Percentiles rank a stretch among this genome's conserved stretches.
phyloP scores from a whole-genome alignment of 2,329 filamentous ascomycete species.

The Gyromitra esculenta region DNA sequence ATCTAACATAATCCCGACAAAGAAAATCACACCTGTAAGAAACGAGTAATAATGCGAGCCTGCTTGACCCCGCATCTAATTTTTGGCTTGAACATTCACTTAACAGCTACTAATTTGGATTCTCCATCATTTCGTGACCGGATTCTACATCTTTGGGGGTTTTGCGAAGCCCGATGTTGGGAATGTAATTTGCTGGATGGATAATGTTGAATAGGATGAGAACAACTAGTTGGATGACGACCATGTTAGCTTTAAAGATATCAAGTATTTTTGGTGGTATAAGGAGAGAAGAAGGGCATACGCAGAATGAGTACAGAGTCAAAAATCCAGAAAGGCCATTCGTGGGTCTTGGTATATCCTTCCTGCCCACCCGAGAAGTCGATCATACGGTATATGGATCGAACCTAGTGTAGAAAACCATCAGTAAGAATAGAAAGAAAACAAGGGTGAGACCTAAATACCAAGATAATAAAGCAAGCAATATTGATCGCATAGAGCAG shows the following conservation, averaged over 20 bases:
- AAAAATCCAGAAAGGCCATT: conserved; percentile 33
- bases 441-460: conserved; percentile 8
- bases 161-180: conserved; percentile 19
- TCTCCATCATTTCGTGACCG: not conserved
- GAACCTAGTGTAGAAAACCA: conserved; percentile 61
- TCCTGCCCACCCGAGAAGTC: conserved; percentile 66
- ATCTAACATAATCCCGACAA: not conserved
- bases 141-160: conserved; percentile 5
- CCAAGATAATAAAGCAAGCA: conserved; percentile 52
- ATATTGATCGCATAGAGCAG: conserved; percentile 51
- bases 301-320: conserved; percentile 19
- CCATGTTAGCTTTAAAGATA: not conserved
- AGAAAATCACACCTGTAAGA: not conserved
- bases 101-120: not conserved
- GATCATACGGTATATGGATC: conserved; percentile 66
- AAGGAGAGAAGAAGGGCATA: conserved; percentile 2
- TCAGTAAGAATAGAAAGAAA: not conserved
- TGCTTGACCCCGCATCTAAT: not conserved
- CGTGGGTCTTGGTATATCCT: conserved; percentile 64
- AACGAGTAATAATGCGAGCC: too few species aligned
- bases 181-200: conserved; percentile 16
- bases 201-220: conserved; percentile 1
- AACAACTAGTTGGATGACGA: not conserved
- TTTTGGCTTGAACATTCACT: not conserved
- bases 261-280: not conserved